Conservation (phyloP, 2,329 filamentous ascomycete genomes). For the Pseudocercospora fijiensis region DNA sequence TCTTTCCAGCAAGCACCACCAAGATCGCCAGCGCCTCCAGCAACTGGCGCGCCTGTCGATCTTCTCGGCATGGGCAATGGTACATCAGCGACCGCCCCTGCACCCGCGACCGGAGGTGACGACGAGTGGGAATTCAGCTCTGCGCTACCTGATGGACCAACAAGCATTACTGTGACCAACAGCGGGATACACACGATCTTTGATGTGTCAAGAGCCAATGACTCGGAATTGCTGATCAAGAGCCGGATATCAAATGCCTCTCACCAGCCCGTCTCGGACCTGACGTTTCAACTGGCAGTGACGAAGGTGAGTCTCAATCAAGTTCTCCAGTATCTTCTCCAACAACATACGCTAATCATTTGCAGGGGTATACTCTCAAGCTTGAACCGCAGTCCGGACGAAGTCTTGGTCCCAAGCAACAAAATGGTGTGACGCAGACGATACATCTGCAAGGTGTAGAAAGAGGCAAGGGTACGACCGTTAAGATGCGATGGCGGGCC, state of each 20-base stretch:
- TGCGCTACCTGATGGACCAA: constrained; percentile 67
- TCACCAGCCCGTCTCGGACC: constrained; percentile 66
- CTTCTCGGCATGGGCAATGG: constrained; percentile 36
- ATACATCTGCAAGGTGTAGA: constrained; percentile 77
- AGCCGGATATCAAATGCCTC: constrained; percentile 85
- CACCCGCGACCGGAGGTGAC: constrained; percentile 48
- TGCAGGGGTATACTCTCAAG: constrained; percentile 73
- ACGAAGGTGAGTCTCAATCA: constrained; percentile 70
- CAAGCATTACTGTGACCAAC: constrained; percentile 67
- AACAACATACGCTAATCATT: neutral
- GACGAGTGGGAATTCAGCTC: constrained; percentile 96
- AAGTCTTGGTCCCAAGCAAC: constrained; percentile 67
- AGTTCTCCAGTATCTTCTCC: neutral
- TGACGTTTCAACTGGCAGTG: constrained; percentile 90
- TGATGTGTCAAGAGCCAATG: constrained; percentile 60
- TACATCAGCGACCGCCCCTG: constrained; percentile 46
- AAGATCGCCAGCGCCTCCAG: constrained; percentile 35
- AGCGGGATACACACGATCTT: constrained; percentile 67
- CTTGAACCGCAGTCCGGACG: constrained; percentile 84
- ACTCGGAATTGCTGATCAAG: constrained; percentile 63
- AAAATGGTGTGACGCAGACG: constrained; percentile 76
- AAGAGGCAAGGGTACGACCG: constrained; percentile 67
- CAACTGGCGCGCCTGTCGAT: constrained; percentile 30
- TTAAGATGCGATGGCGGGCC: constrained; percentile 88
- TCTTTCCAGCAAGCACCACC: constrained; percentile 45